Conservation (phyloP, 1,284 basidiomycete species). For the Singerocomus inundabilis region DNA sequence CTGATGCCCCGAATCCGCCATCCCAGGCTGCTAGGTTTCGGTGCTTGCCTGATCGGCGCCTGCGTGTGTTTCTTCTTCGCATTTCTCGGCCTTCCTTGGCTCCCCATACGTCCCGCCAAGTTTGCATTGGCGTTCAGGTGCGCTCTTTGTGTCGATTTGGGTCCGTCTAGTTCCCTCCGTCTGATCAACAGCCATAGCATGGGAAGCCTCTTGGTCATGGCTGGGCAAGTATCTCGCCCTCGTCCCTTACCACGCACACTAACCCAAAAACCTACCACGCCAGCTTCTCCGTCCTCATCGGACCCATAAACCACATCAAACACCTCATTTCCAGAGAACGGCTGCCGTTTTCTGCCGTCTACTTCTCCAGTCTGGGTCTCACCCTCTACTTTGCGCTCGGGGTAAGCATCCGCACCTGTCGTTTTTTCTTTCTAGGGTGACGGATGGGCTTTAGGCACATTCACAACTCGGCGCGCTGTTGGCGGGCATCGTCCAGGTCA, state of each 20-base stretch:
- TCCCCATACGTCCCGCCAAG: constrained; percentile 82
- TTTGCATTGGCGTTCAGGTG: constrained; percentile 88
- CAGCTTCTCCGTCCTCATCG: constrained; percentile 83
- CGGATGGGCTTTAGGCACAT: constrained; percentile 47
- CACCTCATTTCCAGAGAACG: constrained; percentile 85
- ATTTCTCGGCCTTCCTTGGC: constrained; percentile 86
- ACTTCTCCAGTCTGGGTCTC: constrained; percentile 76
- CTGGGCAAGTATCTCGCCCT: constrained; percentile 51
- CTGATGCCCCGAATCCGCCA: neutral
- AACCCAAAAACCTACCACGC: neutral
- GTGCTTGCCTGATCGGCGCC: constrained; percentile 86
- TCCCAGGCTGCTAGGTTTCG: constrained; percentile 85
- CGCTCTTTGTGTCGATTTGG: neutral
- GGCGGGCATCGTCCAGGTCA: constrained; percentile 73
- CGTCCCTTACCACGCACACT: neutral
- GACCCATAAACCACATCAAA: constrained; percentile 85
- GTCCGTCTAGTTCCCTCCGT: neutral
- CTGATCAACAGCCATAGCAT: constrained; percentile 44
- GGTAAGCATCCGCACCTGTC: constrained; percentile 39
- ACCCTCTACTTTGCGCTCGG: constrained; percentile 90
- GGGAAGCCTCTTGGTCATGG: constrained; percentile 85
- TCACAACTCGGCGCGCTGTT: constrained; percentile 85
- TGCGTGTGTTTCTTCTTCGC: constrained; percentile 94
- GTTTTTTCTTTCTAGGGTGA: neutral
- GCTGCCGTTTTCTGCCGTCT: constrained; percentile 84